Percentiles rank a stretch among this genome's conserved stretches.
These are phyloP conservation scores for Cryptococcus depauperatus DNA, from an alignment of 1,284 basidiomycete species.

Conservation along the genomic window DNA sequence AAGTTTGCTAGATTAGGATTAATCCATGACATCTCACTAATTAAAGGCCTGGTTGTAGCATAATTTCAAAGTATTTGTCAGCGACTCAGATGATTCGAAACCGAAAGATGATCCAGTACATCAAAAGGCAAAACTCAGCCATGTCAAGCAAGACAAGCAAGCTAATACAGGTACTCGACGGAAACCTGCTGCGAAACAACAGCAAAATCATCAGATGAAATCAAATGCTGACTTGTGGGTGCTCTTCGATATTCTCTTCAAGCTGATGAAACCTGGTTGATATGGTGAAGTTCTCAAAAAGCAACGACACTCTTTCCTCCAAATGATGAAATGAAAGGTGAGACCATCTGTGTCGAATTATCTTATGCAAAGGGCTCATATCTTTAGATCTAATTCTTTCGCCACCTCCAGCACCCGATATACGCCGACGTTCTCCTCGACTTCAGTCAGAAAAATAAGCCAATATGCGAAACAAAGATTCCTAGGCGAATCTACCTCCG, in stretches of 20 bases:
- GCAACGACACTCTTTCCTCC: neutral
- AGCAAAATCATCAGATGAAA: too few species aligned
- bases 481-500: too few species aligned
- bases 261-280: neutral
- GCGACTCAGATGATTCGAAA: neutral
- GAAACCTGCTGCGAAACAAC: too few species aligned
- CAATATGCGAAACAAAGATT: too few species aligned
- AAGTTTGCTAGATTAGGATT: neutral
- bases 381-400: conserved; percentile 4
- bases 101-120: too few species aligned
- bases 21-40: neutral
- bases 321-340: conserved; percentile 2
- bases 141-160: neutral
- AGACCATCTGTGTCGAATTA: too few species aligned
- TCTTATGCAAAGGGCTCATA: neutral
- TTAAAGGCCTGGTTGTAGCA: neutral
- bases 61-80: neutral
- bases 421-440: conserved; percentile 8
- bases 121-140: too few species aligned
- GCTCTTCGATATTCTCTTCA: too few species aligned
- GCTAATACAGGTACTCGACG: too few species aligned
- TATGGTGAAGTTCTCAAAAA: neutral
- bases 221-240: neutral
- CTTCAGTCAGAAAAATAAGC: neutral
- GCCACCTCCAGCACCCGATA: neutral